Percentiles rank a stretch among this genome's conserved stretches.
These are phyloP conservation scores for Neurospora tetraspora DNA, from an alignment of 495 filamentous ascomycete genomes.

Conservation along the genomic window DNA sequence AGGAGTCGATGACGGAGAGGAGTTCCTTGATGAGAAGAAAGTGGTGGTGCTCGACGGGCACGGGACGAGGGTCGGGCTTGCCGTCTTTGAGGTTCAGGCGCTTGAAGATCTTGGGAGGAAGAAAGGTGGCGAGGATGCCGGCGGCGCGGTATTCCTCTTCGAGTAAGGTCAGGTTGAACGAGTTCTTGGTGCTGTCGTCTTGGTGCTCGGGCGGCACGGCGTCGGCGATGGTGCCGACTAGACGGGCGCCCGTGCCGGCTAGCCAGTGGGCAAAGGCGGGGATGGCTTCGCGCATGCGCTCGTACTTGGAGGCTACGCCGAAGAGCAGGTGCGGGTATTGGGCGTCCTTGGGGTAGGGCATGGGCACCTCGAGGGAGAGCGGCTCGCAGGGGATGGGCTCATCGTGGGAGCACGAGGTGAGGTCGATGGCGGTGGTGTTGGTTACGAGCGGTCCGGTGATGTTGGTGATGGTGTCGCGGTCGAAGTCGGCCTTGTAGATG, in stretches of 20 bases:
- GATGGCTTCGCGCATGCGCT: conserved; percentile 46
- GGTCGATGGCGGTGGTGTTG: conserved; percentile 18
- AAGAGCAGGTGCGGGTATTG: conserved; percentile 32
- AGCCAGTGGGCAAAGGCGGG: conserved; percentile 53
- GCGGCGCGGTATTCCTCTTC: conserved; percentile 22
- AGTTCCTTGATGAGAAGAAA: conserved; percentile 53
- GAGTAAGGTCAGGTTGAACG: conserved; percentile 16
- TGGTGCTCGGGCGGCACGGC: conserved; percentile 11
- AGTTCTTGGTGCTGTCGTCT: conserved; percentile 9
- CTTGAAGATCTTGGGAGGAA: conserved; percentile 34
- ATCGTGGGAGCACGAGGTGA: conserved; percentile 16
- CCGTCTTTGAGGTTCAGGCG: conserved; percentile 12
- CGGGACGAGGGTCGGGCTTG: neutral
- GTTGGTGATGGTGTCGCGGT: conserved; percentile 23
- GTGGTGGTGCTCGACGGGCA: conserved; percentile 47
- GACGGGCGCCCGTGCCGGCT: conserved; percentile 40
- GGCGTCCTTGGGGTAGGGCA: conserved; percentile 15
- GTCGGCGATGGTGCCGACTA: conserved; percentile 47
- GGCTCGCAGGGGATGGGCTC: conserved; percentile 17
- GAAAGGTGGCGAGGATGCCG: conserved; percentile 44
- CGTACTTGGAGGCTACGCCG: conserved; percentile 50
- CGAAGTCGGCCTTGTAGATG: conserved; percentile 5
- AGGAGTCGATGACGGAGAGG: conserved; percentile 22
- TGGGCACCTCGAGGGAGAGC: conserved; percentile 23
- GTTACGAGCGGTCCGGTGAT: conserved; percentile 23